phyloP scores from a whole-genome alignment of 257 asterid species.

The Petunia axillaris region DNA sequence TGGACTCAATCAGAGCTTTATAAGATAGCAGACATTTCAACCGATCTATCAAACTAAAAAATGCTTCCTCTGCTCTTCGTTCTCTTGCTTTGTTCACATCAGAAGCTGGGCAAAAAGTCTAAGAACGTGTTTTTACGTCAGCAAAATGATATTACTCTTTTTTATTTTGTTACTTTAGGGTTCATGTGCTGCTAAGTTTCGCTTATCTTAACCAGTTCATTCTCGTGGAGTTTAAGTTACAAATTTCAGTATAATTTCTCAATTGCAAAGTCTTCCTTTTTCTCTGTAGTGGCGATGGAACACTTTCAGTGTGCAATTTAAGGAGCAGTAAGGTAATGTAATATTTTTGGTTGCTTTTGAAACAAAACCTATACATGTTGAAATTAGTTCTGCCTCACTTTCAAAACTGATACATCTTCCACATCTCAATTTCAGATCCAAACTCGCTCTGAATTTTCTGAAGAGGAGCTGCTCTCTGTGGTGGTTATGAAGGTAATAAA shows the following conservation, averaged over 20 bases:
- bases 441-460: conserved; percentile 90
- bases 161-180: neutral
- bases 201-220: conserved; percentile 14
- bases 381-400: neutral
- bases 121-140: neutral
- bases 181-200: neutral
- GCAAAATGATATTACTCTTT: neutral
- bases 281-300: conserved; percentile 85
- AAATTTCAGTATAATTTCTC: neutral
- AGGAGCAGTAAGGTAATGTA: conserved; percentile 82
- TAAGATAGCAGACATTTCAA: no score
- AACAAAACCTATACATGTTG: neutral
- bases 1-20: no score
- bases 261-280: conserved; percentile 11
- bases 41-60: no score
- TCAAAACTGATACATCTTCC: conserved; percentile 2
- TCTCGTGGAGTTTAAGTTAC: conserved; percentile 9
- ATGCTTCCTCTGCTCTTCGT: no score
- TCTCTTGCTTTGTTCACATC: no score
- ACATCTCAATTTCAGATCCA: conserved; percentile 57
- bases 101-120: neutral
- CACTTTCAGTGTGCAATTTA: conserved; percentile 87
- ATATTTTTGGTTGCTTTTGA: conserved; percentile 27
- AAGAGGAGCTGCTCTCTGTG: conserved; percentile 91
- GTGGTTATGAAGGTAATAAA: conserved; percentile 84